Conservation (phyloP, 345 rosid species). For the Pugionium dolabratum region DNA sequence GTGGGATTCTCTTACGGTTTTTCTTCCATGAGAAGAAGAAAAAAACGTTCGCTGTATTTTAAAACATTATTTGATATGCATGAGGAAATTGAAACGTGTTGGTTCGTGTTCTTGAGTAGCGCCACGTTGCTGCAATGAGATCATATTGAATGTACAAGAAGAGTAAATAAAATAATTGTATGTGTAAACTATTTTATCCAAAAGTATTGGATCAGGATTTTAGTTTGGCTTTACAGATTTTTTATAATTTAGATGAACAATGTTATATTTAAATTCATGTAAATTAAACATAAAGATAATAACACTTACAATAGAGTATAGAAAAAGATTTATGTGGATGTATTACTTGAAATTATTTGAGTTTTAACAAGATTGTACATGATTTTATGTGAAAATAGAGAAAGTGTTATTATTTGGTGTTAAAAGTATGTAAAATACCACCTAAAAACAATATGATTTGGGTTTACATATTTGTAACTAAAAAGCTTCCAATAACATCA, state of each 20-base stretch:
- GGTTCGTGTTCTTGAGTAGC: conserved; percentile 23
- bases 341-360: too few species aligned
- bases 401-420: too few species aligned
- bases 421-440: too few species aligned
- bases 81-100: conserved; percentile 36
- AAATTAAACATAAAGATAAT: neutral
- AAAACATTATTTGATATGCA: conserved; percentile 17
- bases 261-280: neutral
- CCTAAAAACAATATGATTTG: too few species aligned
- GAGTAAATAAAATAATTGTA: neutral
- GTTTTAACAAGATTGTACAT: too few species aligned
- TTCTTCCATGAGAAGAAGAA: conserved; percentile 15
- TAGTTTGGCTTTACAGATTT: conserved; percentile 1
- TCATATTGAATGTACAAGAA: conserved; percentile 30
- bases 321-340: too few species aligned
- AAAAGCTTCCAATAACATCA: too few species aligned
- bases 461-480: too few species aligned
- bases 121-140: conserved; percentile 40
- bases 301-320: neutral
- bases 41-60: conserved; percentile 21
- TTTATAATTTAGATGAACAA: neutral
- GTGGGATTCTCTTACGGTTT: conserved; percentile 3
- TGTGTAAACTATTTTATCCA: conserved; percentile 1
- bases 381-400: too few species aligned
- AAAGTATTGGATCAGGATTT: conserved; percentile 27